Conservation (phyloP, 2,329 filamentous ascomycete species). For the Purpureocillium takamizusanense region DNA sequence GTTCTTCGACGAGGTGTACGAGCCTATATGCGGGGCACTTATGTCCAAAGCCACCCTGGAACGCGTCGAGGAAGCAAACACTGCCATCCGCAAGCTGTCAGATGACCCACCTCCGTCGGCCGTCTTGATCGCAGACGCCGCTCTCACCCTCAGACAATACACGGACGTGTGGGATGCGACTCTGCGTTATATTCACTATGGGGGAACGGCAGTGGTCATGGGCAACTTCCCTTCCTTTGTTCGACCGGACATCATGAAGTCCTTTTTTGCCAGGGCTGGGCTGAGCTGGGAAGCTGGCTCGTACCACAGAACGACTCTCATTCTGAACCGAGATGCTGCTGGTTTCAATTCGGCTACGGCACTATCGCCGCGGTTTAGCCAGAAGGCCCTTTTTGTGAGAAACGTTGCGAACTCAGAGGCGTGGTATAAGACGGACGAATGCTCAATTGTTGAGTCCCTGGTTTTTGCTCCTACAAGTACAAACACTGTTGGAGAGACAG, state of each 20-base stretch:
- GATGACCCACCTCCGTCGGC: conserved; percentile 3
- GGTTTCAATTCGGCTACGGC: conserved; percentile 2
- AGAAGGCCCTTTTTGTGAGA: conserved; percentile 14
- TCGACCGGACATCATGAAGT: conserved; percentile 2
- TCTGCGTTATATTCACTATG: conserved; percentile 7
- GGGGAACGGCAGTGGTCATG: conserved; percentile 9
- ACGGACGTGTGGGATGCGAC: conserved; percentile 8
- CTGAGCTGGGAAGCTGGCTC: conserved; percentile 13
- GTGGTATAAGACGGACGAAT: conserved; percentile 12
- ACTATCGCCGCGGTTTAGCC: conserved; percentile 14
- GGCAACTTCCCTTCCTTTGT: conserved; percentile 9
- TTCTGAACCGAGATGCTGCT: conserved; percentile 11
- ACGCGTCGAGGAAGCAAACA: conserved; percentile 1
- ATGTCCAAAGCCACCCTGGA: conserved; percentile 3
- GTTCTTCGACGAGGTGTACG: conserved; percentile 9
- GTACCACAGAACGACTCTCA: conserved; percentile 12
- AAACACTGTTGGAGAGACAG: conserved; percentile 7
- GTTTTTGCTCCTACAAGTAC: conserved; percentile 1
- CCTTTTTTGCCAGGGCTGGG: conserved; percentile 13
- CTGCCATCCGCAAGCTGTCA: conserved; percentile 5
- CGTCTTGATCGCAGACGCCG: conserved; percentile 9
- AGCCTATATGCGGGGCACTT: conserved; percentile 3
- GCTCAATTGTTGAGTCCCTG: conserved; percentile 3
- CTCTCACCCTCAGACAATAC: conserved; percentile 3
- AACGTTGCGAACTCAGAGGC: conserved; percentile 12